Evolutionary conservation across 176 grass and related monocot genomes (phyloP).

Genomic region (Raddia guianensis): DNA sequence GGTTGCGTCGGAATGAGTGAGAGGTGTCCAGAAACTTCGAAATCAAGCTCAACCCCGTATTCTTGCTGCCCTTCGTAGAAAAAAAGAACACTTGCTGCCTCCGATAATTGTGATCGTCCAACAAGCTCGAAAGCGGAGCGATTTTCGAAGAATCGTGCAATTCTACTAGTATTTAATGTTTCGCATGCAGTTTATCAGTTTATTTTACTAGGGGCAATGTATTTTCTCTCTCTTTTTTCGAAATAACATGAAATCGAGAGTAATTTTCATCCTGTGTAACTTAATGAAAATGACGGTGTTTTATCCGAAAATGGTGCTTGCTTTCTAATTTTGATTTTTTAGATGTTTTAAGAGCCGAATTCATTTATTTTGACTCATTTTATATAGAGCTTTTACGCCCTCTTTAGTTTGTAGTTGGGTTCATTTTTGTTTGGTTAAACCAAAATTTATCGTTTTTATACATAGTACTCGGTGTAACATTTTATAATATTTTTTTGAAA

Average conservation of each 20-base stretch:
- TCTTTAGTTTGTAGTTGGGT: too few species aligned
- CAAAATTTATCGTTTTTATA: too few species aligned
- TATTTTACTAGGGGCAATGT: not conserved
- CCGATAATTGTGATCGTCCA: constrained; percentile 20
- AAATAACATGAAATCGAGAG: not conserved
- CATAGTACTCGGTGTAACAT: too few species aligned
- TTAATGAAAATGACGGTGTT: not conserved
- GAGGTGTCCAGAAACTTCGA: constrained; percentile 29
- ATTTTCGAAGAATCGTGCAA: not conserved
- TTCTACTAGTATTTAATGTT: not conserved
- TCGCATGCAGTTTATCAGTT: not conserved
- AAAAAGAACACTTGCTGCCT: constrained; percentile 14
- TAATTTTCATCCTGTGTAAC: not conserved
- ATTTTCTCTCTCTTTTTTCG: not conserved
- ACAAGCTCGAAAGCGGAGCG: not conserved
- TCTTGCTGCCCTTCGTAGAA: not conserved
- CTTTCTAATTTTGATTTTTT: too few species aligned
- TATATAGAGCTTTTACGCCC: too few species aligned
- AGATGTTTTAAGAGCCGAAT: too few species aligned
- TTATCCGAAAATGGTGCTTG: not conserved
- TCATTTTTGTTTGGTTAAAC: too few species aligned
- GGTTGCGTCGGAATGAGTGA: constrained; percentile 22
- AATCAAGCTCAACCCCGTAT: not conserved
- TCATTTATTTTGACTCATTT: too few species aligned
- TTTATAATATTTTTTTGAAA: too few species aligned